These are phyloP conservation scores for Exophiala viscosa DNA, from an alignment of 2,329 filamentous ascomycete species.

Conservation along the genomic window DNA sequence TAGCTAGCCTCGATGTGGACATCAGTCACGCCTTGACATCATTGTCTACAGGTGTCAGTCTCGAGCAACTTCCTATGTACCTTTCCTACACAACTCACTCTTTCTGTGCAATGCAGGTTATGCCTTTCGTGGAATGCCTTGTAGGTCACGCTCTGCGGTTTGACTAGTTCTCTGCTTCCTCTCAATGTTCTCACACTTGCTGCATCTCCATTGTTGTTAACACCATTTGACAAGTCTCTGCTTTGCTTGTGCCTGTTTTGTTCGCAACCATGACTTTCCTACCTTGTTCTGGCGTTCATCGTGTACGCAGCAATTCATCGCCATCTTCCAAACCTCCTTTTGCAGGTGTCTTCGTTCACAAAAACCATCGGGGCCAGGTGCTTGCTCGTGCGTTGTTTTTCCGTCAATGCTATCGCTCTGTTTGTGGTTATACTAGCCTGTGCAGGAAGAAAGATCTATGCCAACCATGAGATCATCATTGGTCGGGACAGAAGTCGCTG, in stretches of 20 bases:
- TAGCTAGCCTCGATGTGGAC: background rate
- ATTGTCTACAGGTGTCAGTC: background rate
- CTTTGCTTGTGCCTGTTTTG: background rate
- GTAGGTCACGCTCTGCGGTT: no score
- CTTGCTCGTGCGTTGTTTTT: constrained; percentile 17
- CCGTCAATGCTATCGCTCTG: background rate
- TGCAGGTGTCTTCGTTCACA: constrained; percentile 17
- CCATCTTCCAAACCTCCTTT: constrained; percentile 7
- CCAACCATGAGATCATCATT: constrained; percentile 35
- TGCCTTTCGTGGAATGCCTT: no score
- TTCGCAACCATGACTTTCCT: constrained; percentile 3
- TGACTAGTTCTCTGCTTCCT: no score
- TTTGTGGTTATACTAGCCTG: constrained; percentile 21
- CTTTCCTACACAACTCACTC: no score
- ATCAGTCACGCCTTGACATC: background rate
- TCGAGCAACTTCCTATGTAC: no score
- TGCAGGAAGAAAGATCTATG: constrained; percentile 29
- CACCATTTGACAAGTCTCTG: background rate
- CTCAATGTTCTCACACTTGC: background rate
- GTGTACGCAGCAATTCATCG: constrained; percentile 5
- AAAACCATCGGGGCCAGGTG: constrained; percentile 15
- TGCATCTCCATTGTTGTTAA: background rate
- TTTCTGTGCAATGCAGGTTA: no score
- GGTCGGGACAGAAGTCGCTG: constrained; percentile 36
- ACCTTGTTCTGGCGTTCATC: constrained; percentile 16